These are phyloP conservation scores for Colletotrichum sp. DNA, from an alignment of 2,329 filamentous ascomycete genomes.

Conservation along the genomic window DNA sequence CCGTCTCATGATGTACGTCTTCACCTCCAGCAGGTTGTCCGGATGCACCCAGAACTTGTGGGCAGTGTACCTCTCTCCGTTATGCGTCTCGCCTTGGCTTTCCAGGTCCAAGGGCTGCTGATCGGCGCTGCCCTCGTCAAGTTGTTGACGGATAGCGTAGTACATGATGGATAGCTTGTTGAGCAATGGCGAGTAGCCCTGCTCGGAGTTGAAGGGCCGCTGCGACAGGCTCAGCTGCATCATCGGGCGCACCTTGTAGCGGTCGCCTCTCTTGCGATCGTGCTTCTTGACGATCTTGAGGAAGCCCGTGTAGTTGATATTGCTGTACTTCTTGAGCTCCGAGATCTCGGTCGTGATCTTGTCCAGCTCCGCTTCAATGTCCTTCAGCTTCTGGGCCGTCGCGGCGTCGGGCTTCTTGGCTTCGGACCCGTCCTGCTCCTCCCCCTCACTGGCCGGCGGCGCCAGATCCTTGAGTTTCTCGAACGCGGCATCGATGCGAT, in stretches of 20 bases:
- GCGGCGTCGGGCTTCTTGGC: conserved; percentile 56
- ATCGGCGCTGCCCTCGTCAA: conserved; percentile 62
- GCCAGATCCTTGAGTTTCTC: conserved; percentile 82
- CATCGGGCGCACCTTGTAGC: conserved; percentile 89
- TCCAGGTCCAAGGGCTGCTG: conserved; percentile 50
- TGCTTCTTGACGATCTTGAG: conserved; percentile 99
- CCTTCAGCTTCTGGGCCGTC: conserved; percentile 60
- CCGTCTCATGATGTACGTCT: conserved; percentile 90
- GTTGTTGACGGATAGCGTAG: conserved; percentile 86
- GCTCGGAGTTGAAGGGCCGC: conserved; percentile 91
- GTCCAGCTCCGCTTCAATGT: conserved; percentile 82
- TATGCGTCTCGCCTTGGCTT: conserved; percentile 60
- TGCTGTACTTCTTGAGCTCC: conserved; percentile 93
- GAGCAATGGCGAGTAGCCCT: conserved; percentile 85
- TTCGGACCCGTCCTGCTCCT: conserved; percentile 35
- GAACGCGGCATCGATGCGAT: conserved; percentile 60
- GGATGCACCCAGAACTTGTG: conserved; percentile 98
- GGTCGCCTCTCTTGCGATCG: conserved; percentile 86
- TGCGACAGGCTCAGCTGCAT: conserved; percentile 89
- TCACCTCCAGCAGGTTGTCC: conserved; percentile 95
- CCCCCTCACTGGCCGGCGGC: conserved; percentile 37
- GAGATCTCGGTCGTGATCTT: conserved; percentile 87
- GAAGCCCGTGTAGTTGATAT: conserved; percentile 96
- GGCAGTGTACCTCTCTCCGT: conserved; percentile 78
- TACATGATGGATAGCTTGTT: conserved; percentile 96